These are phyloP conservation scores for Amanita subjunquillea DNA, from an alignment of 768 basidiomycete species.

Conservation along the genomic window DNA sequence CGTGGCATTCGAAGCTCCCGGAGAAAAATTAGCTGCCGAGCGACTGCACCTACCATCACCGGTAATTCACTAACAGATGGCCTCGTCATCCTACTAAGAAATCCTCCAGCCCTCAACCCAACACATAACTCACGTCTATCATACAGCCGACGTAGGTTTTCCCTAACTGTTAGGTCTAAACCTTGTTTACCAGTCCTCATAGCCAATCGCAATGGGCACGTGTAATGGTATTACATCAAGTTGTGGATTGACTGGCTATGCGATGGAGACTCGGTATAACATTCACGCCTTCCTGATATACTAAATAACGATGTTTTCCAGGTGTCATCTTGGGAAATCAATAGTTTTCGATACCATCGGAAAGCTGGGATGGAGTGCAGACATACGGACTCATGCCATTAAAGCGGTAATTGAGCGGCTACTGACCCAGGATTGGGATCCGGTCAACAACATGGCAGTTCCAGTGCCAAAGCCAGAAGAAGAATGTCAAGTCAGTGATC, in stretches of 20 bases:
- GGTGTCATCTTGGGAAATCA: constrained; percentile 83
- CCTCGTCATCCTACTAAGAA: neutral
- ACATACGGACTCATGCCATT: constrained; percentile 63
- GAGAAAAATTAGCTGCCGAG: constrained; percentile 56
- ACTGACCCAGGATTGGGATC: constrained; percentile 25
- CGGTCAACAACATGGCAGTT: constrained; percentile 24
- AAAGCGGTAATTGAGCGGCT: constrained; percentile 53
- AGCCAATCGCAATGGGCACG: constrained; percentile 79
- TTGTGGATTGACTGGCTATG: constrained; percentile 60
- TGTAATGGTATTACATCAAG: constrained; percentile 61
- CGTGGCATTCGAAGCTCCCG: constrained; percentile 84
- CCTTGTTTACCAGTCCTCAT: constrained; percentile 4
- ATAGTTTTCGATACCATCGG: constrained; percentile 82
- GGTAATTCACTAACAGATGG: constrained; percentile 29
- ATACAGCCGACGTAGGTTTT: constrained; percentile 67
- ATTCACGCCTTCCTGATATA: neutral
- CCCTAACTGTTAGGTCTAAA: neutral
- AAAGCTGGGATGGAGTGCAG: constrained; percentile 70
- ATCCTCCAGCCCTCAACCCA: constrained; percentile 48
- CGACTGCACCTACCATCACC: constrained; percentile 84
- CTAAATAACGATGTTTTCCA: constrained; percentile 10
- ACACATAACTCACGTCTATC: constrained; percentile 81
- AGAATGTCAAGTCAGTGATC: constrained; percentile 50
- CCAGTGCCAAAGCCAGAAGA: constrained; percentile 42
- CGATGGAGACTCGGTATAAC: constrained; percentile 57